These are phyloP conservation scores for Trametes sanguinea DNA, from an alignment of 768 basidiomycete species.

Conservation along the genomic window DNA sequence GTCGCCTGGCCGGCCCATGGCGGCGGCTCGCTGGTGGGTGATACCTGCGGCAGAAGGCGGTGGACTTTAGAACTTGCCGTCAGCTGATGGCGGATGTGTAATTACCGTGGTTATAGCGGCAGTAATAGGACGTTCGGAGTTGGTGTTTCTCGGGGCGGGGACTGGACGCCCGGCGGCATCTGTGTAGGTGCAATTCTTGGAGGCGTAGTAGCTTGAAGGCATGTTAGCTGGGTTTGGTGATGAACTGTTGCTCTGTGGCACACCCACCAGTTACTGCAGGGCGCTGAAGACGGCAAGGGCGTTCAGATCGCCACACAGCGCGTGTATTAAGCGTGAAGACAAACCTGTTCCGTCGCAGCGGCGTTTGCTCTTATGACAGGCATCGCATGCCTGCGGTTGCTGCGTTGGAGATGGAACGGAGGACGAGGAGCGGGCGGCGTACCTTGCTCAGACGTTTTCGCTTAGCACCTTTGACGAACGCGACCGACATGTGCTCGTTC, in stretches of 20 bases:
- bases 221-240: conserved; percentile 17
- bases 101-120: conserved; percentile 14
- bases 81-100: conserved; percentile 4
- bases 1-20: conserved; percentile 22
- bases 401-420: conserved; percentile 6
- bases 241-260: not conserved
- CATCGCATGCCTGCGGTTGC: conserved; percentile 63
- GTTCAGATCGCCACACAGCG: not conserved
- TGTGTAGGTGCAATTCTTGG: conserved; percentile 79
- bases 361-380: conserved; percentile 83
- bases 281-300: conserved; percentile 44
- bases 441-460: conserved; percentile 57
- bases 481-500: conserved; percentile 36
- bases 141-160: conserved; percentile 52
- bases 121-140: conserved; percentile 13
- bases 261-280: conserved; percentile 77
- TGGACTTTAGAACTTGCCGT: not conserved
- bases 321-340: conserved; percentile 31
- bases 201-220: conserved; percentile 68
- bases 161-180: conserved; percentile 80
- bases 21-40: conserved; percentile 11
- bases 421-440: conserved; percentile 6
- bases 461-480: conserved; percentile 55
- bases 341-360: conserved; percentile 80
- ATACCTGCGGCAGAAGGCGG: conserved; percentile 3